Evolutionary conservation across 768 basidiomycete species (phyloP).

Genomic region (Dacryopinax spathularia): DNA sequence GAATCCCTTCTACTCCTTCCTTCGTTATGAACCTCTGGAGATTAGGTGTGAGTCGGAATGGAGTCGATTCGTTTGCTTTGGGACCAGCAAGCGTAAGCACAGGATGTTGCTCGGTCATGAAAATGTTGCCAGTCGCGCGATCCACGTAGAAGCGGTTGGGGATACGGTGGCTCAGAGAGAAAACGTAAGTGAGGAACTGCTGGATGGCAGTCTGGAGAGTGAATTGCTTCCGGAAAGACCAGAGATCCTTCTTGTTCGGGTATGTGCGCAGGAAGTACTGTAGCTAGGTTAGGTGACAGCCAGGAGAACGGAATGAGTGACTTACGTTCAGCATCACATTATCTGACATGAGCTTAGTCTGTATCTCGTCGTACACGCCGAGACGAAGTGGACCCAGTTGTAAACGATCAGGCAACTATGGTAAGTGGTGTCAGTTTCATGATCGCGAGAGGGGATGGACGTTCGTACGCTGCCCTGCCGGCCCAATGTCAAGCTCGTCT

Average conservation of each 20-base stretch:
- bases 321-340: conserved; percentile 68
- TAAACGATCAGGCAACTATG: conserved; percentile 1
- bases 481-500: conserved; percentile 20
- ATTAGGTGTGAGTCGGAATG: conserved; percentile 95
- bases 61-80: conserved; percentile 63
- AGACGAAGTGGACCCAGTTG: conserved; percentile 1
- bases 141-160: conserved; percentile 81
- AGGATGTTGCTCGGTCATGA: conserved; percentile 65
- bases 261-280: conserved; percentile 89
- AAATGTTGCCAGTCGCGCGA: conserved; percentile 74
- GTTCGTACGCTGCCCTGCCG: conserved; percentile 12
- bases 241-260: conserved; percentile 68
- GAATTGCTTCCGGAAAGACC: conserved; percentile 97
- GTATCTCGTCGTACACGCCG: conserved; percentile 49
- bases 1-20: conserved; percentile 74
- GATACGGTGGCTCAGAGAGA: conserved; percentile 68
- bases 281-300: neutral
- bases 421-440: neutral
- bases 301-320: conserved; percentile 8
- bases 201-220: conserved; percentile 74
- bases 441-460: neutral
- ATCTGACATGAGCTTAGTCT: conserved; percentile 77
- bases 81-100: neutral
- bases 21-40: conserved; percentile 87
- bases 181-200: conserved; percentile 83